Percentiles rank a stretch among this genome's conserved stretches.
Conservation (phyloP, 1,284 basidiomycete species). For the Microbotryum saponariae region DNA sequence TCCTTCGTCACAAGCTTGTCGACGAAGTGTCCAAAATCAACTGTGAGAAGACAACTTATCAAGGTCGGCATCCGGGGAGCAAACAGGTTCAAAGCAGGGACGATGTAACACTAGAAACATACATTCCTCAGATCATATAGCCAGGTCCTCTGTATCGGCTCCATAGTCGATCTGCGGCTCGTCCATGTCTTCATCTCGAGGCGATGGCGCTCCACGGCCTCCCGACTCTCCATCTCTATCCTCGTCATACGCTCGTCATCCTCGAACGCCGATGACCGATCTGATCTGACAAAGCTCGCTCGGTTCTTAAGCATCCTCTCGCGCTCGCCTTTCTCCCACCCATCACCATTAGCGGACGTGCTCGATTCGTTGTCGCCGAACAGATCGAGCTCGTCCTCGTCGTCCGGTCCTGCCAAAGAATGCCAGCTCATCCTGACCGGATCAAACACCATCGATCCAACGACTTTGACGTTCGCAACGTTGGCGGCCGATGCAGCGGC, state of each 20-base stretch:
- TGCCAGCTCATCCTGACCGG: conserved; percentile 90
- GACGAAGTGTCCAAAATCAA: conserved; percentile 11
- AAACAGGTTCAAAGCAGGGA: no score
- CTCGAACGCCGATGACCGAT: conserved; percentile 6
- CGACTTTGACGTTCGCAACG: conserved; percentile 52
- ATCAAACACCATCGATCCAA: conserved; percentile 97
- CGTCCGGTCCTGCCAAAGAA: conserved; percentile 60
- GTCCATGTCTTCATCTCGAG: conserved; percentile 73
- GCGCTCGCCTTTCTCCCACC: conserved; percentile 57
- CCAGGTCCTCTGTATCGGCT: conserved; percentile 4
- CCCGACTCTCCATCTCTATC: conserved; percentile 63
- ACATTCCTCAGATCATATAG: conserved; percentile 20
- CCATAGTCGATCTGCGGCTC: background rate
- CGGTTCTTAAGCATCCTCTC: conserved; percentile 63
- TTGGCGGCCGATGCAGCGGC: conserved; percentile 2
- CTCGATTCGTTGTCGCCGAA: conserved; percentile 55
- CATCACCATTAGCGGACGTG: conserved; percentile 41
- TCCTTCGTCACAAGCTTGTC: no score
- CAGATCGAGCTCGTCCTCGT: conserved; percentile 86
- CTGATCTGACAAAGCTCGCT: conserved; percentile 48
- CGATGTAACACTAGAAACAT: background rate
- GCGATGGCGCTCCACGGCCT: conserved; percentile 69
- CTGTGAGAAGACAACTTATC: background rate
- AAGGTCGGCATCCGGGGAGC: background rate
- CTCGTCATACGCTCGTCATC: conserved; percentile 50